A percentile compares a stretch with the other conserved stretches of the same genome.
Conservation (phyloP, 805 yeast genomes). For the Pichia sporocuriosa region DNA sequence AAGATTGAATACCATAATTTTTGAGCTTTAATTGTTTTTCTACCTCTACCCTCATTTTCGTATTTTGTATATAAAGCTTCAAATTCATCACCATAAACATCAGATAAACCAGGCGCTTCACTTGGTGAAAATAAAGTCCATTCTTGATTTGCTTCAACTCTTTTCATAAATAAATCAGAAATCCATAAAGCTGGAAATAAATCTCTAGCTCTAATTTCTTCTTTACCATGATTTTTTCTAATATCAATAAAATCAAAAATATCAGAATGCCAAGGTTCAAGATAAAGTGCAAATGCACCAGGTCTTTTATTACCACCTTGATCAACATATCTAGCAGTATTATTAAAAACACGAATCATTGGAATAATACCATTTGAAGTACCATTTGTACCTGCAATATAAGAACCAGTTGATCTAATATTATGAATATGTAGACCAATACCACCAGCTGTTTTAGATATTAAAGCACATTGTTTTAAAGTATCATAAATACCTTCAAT, state of each 20-base stretch:
- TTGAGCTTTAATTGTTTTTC: slow-evolving; percentile 47
- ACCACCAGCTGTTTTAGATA: slow-evolving; percentile 59
- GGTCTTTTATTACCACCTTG: slow-evolving; percentile 65
- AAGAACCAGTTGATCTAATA: slow-evolving; percentile 52
- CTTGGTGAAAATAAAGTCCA: slow-evolving; percentile 58
- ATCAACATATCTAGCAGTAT: slow-evolving; percentile 57
- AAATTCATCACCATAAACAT: slow-evolving; percentile 51
- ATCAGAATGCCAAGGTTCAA: slow-evolving; percentile 62
- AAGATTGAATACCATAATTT: slow-evolving; percentile 54
- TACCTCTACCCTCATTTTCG: slow-evolving; percentile 46
- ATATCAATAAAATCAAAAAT: slow-evolving; percentile 52
- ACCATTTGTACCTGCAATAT: slow-evolving; percentile 58
- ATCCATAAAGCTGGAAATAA: slow-evolving; percentile 59
- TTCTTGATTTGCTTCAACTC: slow-evolving; percentile 48
- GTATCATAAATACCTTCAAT: slow-evolving; percentile 59
- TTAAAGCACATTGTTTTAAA: slow-evolving; percentile 53
- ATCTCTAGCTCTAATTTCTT: slow-evolving; percentile 57
- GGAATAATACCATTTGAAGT: slow-evolving; percentile 58
- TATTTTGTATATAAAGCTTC: slow-evolving; percentile 44
- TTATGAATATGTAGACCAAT: slow-evolving; percentile 57
- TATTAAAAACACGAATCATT: slow-evolving; percentile 56
- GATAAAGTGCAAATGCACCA: slow-evolving; percentile 54
- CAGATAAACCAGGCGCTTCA: slow-evolving; percentile 51
- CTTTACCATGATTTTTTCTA: slow-evolving; percentile 58
- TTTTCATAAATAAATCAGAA: slow-evolving; percentile 55